Conservation (phyloP, 345 rosid species). For the Eucalyptus tenuipes region DNA sequence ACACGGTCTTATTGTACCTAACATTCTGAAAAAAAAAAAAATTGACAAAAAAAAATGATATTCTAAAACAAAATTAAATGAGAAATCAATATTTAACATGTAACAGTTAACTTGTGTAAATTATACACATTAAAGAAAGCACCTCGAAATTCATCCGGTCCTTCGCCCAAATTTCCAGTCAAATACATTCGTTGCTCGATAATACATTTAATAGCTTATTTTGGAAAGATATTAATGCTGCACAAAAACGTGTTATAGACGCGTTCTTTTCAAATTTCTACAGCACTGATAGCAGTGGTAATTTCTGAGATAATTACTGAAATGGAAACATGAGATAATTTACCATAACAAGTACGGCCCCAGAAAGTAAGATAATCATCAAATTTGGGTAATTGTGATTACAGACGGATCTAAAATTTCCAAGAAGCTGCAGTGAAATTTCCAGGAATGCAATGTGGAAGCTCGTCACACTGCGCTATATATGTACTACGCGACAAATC, state of each 20-base stretch:
- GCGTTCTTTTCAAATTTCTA: too few species aligned
- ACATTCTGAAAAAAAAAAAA: too few species aligned
- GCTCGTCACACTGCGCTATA: neutral
- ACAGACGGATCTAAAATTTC: neutral
- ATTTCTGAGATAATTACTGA: too few species aligned
- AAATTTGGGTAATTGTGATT: neutral
- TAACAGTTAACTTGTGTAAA: neutral
- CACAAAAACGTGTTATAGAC: too few species aligned
- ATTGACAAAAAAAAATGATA: neutral
- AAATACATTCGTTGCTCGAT: too few species aligned
- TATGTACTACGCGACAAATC: neutral
- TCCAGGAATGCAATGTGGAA: neutral
- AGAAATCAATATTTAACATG: neutral
- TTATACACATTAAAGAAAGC: neutral
- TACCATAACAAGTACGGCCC: too few species aligned
- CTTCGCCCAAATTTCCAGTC: neutral
- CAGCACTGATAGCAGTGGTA: too few species aligned
- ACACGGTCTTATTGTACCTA: too few species aligned
- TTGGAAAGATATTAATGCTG: neutral
- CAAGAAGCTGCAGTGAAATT: neutral
- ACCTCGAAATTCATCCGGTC: neutral
- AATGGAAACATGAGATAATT: too few species aligned
- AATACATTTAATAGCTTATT: neutral
- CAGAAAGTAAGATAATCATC: neutral
- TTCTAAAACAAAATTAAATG: neutral